These are phyloP conservation scores for Centrapalus pauciflorus DNA, from an alignment of 129 eudicot genomes.

Conservation along the genomic window DNA sequence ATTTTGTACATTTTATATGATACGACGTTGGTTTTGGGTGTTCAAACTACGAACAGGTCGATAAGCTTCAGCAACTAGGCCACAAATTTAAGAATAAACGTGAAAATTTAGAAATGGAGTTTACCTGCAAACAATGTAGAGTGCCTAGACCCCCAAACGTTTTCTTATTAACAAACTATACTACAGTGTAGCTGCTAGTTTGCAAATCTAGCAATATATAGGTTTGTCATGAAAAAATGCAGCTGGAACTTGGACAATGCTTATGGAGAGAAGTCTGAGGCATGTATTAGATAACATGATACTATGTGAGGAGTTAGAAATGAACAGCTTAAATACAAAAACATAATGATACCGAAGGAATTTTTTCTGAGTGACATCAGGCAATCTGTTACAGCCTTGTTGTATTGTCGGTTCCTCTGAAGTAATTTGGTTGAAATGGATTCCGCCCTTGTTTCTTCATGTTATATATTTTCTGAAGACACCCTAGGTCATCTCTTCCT, in stretches of 20 bases:
- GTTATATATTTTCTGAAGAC: neutral
- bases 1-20: neutral
- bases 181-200: constrained; percentile 6
- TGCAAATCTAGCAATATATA: constrained; percentile 2
- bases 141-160: neutral
- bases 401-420: neutral
- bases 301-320: neutral
- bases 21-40: neutral
- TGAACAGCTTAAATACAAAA: neutral
- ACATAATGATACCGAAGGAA: neutral
- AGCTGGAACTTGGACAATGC: neutral
- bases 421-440: neutral
- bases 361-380: neutral
- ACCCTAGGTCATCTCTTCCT: neutral
- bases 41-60: too few species aligned
- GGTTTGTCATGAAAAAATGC: neutral
- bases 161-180: neutral
- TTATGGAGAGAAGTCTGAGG: neutral
- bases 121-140: constrained; percentile 2
- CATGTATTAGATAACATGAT: neutral
- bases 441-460: neutral
- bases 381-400: neutral
- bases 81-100: neutral
- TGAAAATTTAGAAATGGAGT: neutral
- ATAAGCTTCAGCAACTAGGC: constrained; percentile 4